Base-by-base conservation (phyloP, 2,329 filamentous ascomycete genomes). In the Sarocladiaceae sp. region DNA sequence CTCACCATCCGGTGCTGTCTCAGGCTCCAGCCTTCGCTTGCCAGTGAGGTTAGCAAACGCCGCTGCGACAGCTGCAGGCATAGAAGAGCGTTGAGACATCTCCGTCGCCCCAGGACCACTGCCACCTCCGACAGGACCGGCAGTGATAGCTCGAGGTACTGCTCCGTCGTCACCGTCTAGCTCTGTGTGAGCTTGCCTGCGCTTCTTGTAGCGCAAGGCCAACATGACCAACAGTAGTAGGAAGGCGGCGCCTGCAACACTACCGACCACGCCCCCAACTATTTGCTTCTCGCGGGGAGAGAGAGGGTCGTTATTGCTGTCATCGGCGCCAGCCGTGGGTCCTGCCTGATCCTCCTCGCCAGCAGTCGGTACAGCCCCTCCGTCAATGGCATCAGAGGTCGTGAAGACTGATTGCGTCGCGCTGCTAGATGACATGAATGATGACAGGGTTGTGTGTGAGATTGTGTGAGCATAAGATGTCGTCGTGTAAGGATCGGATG, bases 221-320 rank as follows among this genome's bases (percentile, higher is more conserved):
- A 74, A 63, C 46, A 82, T 59, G 5, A 78, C 57, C 16, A 81
- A 56, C 4, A 82, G 56, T 3, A 77, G 59, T 40, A 83, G 57
- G 35, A 82, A 63, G 11, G 77, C 78, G 2, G 76, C 59, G 15
- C 78, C 80, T 13, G 79, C 78, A 24, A 83, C 57, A 32, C 74
- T 68, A 18, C 77, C 77, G 15, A 80, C 64, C 1, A 81, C 74
- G 24, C 77, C 70, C 1, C 76, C 77, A 6, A 78, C 74, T 21
- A 81, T 57, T 46, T 62, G 60, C 47, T 63, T 64, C 43, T 65
- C 56, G 41, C 61, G 56, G 2, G 56, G 49, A 2, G 63, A 55
- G 16, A 66, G 51, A 5, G 46, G 7, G 50, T 50, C 11, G 47
- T 43, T 15, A 54, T 53, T 10, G 57, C 15, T 43, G 18, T 29